A percentile compares a stretch with the other conserved stretches of the same genome.
Conservation (phyloP, 805 yeast species). For the Suhomyces vadensis region DNA sequence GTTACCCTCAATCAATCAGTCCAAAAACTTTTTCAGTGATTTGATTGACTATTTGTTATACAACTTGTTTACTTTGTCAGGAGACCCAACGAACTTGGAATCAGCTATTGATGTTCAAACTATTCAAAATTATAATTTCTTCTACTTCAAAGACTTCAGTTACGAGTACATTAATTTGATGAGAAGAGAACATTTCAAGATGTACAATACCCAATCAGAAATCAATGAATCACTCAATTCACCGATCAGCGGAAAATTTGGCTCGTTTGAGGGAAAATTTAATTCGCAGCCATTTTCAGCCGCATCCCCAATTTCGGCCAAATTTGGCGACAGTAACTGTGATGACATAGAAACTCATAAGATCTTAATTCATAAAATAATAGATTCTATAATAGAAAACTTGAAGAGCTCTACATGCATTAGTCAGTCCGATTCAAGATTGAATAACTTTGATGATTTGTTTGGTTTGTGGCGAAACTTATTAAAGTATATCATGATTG, state of each 20-base stretch:
- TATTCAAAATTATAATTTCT: slow-evolving; percentile 15
- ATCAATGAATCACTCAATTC: background rate
- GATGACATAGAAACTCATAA: slow-evolving; percentile 10
- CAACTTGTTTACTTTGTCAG: slow-evolving; percentile 15
- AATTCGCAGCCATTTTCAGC: slow-evolving; percentile 1
- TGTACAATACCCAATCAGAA: background rate
- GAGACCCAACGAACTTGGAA: slow-evolving; percentile 10
- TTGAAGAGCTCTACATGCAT: slow-evolving; percentile 12
- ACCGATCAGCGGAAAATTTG: background rate
- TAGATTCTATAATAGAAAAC: slow-evolving; percentile 20
- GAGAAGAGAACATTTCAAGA: slow-evolving; percentile 5
- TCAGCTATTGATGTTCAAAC: slow-evolving; percentile 7
- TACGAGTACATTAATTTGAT: slow-evolving; percentile 11
- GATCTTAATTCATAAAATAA: slow-evolving; percentile 15
- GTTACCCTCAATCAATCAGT: slow-evolving; percentile 13
- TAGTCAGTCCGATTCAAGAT: background rate
- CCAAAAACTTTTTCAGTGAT: slow-evolving; percentile 22
- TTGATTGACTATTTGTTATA: slow-evolving; percentile 24
- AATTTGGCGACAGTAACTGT: background rate
- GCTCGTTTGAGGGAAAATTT: background rate
- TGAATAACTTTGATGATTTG: slow-evolving; percentile 9
- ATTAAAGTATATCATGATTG: slow-evolving; percentile 18
- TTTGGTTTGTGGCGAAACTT: slow-evolving; percentile 23
- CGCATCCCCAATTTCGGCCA: background rate
- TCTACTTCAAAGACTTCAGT: slow-evolving; percentile 24